A percentile compares a stretch with the other conserved stretches of the same genome.
These are phyloP conservation scores for Aspergillus leporis DNA, from an alignment of 495 filamentous ascomycete genomes.

Conservation along the genomic window DNA sequence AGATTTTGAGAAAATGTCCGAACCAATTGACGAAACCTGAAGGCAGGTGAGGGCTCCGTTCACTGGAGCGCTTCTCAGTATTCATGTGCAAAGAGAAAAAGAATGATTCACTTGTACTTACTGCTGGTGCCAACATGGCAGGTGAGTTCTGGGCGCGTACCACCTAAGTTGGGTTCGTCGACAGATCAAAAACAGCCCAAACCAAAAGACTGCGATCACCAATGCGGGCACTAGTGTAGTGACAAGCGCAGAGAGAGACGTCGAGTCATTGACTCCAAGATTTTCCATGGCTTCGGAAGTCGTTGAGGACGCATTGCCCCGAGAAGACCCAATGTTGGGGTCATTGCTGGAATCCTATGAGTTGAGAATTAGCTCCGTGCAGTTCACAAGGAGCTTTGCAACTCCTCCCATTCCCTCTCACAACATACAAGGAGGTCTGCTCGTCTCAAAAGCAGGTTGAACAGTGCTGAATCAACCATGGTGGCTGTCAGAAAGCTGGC, in stretches of 20 bases:
- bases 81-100: neutral
- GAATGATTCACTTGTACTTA: slow-evolving; percentile 30
- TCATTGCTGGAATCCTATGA: slow-evolving; percentile 37
- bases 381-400: neutral
- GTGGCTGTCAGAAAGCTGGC: slow-evolving; percentile 4
- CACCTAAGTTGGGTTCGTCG: slow-evolving; percentile 69
- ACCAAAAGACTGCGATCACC: slow-evolving; percentile 63
- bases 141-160: slow-evolving; percentile 82
- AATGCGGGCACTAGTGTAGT: slow-evolving; percentile 72
- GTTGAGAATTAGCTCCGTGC: neutral
- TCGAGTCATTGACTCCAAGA: slow-evolving; percentile 33
- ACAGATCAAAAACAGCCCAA: slow-evolving; percentile 72
- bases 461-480: slow-evolving; percentile 15
- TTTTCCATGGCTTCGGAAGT: slow-evolving; percentile 34
- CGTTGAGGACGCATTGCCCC: slow-evolving; percentile 41
- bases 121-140: slow-evolving; percentile 68
- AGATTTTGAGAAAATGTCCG: slow-evolving; percentile 58
- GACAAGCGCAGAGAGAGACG: slow-evolving; percentile 56
- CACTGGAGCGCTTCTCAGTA: slow-evolving; percentile 16
- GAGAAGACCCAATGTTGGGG: slow-evolving; percentile 45
- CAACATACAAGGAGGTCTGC: slow-evolving; percentile 22
- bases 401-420: too few relatives aligned
- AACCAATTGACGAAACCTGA: slow-evolving; percentile 62
- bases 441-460: slow-evolving; percentile 17
- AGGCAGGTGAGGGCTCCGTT: slow-evolving; percentile 43